Evolutionary conservation across 441 rosid species (phyloP).

Genomic region (Croton setiger): DNA sequence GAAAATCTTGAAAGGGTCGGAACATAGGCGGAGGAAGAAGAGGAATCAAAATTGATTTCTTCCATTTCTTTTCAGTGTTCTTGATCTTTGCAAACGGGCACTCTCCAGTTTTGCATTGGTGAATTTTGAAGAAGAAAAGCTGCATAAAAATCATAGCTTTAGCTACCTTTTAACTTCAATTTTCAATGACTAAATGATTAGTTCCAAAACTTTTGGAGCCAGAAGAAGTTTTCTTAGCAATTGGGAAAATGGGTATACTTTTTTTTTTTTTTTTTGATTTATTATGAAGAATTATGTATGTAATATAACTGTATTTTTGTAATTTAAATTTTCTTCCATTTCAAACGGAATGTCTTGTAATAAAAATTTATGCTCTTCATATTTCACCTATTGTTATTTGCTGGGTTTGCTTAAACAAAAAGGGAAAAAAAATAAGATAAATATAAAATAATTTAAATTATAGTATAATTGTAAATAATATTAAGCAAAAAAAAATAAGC

Average conservation of each 20-base stretch:
- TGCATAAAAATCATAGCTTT: constrained; percentile 3
- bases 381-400: background rate
- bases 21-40: constrained; percentile 18
- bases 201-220: constrained; percentile 15
- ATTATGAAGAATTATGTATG: constrained; percentile 11
- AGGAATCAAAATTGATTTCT: background rate
- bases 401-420: too few species aligned
- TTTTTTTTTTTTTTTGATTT: background rate
- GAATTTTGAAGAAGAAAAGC: background rate
- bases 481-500: too few species aligned
- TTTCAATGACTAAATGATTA: background rate
- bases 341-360: constrained; percentile 20
- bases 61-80: background rate
- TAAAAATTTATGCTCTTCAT: background rate
- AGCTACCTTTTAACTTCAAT: background rate
- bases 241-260: background rate
- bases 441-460: too few species aligned
- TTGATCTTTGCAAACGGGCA: constrained; percentile 12
- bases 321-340: constrained; percentile 26
- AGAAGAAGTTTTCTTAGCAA: constrained; percentile 16
- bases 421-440: too few species aligned
- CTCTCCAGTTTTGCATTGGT: background rate
- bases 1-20: constrained; percentile 86
- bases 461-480: too few species aligned
- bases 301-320: constrained; percentile 17